Base-by-base conservation (phyloP, 1,284 basidiomycete genomes). In the Malassezia yamatoensis region DNA sequence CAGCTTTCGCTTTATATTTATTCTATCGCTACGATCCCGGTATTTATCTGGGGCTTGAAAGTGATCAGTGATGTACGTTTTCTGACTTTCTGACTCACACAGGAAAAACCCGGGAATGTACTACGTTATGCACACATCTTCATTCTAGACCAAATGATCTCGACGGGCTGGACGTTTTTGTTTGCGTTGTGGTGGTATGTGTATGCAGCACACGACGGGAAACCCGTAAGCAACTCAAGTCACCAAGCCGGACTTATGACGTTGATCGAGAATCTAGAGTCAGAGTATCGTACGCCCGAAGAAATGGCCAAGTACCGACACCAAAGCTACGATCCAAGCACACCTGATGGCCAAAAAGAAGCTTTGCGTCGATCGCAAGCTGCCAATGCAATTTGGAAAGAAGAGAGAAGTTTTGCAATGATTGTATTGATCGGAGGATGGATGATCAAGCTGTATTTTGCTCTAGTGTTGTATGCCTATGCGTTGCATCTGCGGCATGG, bases 401-500 rank as follows among this genome's bases (percentile, higher is more conserved):
- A 86, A 52, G 93, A 98, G 78, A 89, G 90, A 74, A 84, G 84
- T 1, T 81, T 83, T 13, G 87, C 88, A 1, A 83, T 84, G 0
- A 76, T 80, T 1, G 85, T 94, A 42, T 83, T 98, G 52, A 75
- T 86, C 15, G 53, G 85, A 1, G 87, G 90, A 7, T 98, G 90
- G 88, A 62, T 90, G 15, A 77, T 84, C 68, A 98, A 98, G 91
- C 80, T 94, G 62, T 98, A 96, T 79, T 91, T 96, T 76, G 86
- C 87, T 37, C 77, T 88, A 33, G 77, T 93, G 37, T 78, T 98
- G 35, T 98, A 96, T 76, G 96, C 93, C 10, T 96, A 89, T 75
- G 90, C 91, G 3, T 80, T 84, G 1, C 93, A 96, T 75, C 83
- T 98, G 44, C 86, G 91, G 37, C 86, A 86, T 68, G 88, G 88